These are phyloP conservation scores for Candida xyloterini DNA, from an alignment of 805 yeast genomes.

Conservation along the genomic window DNA sequence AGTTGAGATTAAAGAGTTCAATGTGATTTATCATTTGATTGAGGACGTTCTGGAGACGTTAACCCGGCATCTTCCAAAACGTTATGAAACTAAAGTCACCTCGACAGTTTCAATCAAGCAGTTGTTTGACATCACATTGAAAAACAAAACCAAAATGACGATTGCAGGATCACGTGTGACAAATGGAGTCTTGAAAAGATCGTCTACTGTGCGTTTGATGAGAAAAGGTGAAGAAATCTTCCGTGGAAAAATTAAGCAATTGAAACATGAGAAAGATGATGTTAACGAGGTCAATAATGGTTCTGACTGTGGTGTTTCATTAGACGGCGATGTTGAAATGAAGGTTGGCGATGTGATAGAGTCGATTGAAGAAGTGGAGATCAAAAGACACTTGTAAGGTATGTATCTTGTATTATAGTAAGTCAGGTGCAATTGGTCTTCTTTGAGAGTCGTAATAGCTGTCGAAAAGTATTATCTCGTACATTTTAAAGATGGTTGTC, in stretches of 20 bases:
- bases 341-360: slow-evolving; percentile 70
- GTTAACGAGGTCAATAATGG: slow-evolving; percentile 77
- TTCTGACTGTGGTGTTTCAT: slow-evolving; percentile 82
- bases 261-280: slow-evolving; percentile 82
- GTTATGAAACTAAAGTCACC: slow-evolving; percentile 58
- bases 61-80: slow-evolving; percentile 59
- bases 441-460: slow-evolving; percentile 19
- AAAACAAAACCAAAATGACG: slow-evolving; percentile 49
- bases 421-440: slow-evolving; percentile 2
- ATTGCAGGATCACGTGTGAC: slow-evolving; percentile 88
- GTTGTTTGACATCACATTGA: slow-evolving; percentile 64
- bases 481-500: slow-evolving; percentile 1
- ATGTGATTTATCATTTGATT: slow-evolving; percentile 82
- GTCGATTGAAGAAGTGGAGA: slow-evolving; percentile 62
- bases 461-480: slow-evolving; percentile 4
- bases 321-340: slow-evolving; percentile 39
- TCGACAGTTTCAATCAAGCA: slow-evolving; percentile 71
- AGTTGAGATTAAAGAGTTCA: slow-evolving; percentile 61
- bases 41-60: slow-evolving; percentile 75
- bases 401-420: slow-evolving; percentile 9
- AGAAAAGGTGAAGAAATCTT: slow-evolving; percentile 46
- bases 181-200: slow-evolving; percentile 63
- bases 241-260: slow-evolving; percentile 52
- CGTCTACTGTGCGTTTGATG: slow-evolving; percentile 40
- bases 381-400: slow-evolving; percentile 48